Conservation (phyloP, 2,329 filamentous ascomycete genomes). For the Fusarium buharicum region DNA sequence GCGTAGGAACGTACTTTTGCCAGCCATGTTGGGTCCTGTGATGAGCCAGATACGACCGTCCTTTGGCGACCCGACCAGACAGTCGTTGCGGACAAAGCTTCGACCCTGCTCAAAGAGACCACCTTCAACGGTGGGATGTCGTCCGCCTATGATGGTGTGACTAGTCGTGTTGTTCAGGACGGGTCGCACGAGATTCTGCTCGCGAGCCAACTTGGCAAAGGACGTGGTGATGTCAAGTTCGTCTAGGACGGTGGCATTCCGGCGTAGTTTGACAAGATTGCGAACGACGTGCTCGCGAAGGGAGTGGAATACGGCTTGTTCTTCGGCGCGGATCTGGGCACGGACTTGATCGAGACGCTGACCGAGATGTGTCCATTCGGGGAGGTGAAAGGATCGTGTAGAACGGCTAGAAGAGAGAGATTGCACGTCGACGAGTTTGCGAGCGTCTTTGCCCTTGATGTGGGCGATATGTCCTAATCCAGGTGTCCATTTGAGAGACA, state of each 20-base stretch:
- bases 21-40: conserved; percentile 96
- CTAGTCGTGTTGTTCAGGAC: conserved; percentile 70
- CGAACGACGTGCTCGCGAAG: conserved; percentile 80
- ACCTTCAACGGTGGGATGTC: conserved; percentile 91
- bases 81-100: conserved; percentile 87
- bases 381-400: conserved; percentile 84
- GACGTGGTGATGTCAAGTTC: conserved; percentile 91
- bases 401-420: conserved; percentile 81
- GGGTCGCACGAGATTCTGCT: conserved; percentile 79
- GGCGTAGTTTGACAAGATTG: conserved; percentile 85
- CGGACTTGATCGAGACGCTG: conserved; percentile 80
- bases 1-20: conserved; percentile 94
- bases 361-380: conserved; percentile 86
- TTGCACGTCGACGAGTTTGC: conserved; percentile 48
- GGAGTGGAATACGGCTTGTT: conserved; percentile 79
- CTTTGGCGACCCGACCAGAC: conserved; percentile 75
- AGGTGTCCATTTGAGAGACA: conserved; percentile 87
- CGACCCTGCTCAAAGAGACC: conserved; percentile 83
- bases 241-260: conserved; percentile 90
- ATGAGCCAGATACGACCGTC: conserved; percentile 73
- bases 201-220: conserved; percentile 80
- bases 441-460: conserved; percentile 81
- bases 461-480: conserved; percentile 91
- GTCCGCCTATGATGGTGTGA: conserved; percentile 84
- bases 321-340: conserved; percentile 82